Base-by-base conservation (phyloP, 306 rosid species). In the Fagus crenata region DNA sequence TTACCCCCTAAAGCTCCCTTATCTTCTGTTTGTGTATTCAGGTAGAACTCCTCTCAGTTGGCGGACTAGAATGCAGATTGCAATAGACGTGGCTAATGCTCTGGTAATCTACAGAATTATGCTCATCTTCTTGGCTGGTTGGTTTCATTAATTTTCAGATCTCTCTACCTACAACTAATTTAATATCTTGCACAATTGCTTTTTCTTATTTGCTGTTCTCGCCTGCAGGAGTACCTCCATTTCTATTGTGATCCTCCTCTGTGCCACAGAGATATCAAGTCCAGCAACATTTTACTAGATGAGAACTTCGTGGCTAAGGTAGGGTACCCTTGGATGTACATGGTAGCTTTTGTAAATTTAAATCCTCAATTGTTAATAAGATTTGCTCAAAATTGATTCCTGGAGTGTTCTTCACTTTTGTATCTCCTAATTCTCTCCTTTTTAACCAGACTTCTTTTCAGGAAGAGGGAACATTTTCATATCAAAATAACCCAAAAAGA, bases 161-260 rank as follows among this genome's bases (percentile, higher is more conserved):
- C 15, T 22, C 28, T 22, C 28, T 35, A 42, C 69, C n/a, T 49
- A 31, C 54, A 61, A 53, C 36, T 43, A 42, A 14, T 8, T 71
- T 13, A 12, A 22, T 41, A 61, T 41, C 14, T 39, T n/a, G n/a
- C 53, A 22, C 49, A 56, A 63, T 49, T 76, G 42, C 55, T 53
- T 74, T 69, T 74, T 75, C 73, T 58, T 39, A 43, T 78, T 67
- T 81, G 37, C 69, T 76, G 74, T 71, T 67, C 75, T 74, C 65
- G 41, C 84, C 55, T 78, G 89, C 93, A 95, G 99, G 99, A 95
- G 84, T 95, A 96, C 87, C 99, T 95, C 71, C 99, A 95, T 83
- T 95, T 88, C 79, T 95, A 95, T 77, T 95, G 99, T 42, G 93
- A 95, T 84, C 99, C 99, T 82, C 97, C 99, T 74, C 81, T 95